Percentiles rank a stretch among this genome's conserved stretches.
Conservation (phyloP, 2,329 filamentous ascomycete genomes). For the Nemania bipapillata region DNA sequence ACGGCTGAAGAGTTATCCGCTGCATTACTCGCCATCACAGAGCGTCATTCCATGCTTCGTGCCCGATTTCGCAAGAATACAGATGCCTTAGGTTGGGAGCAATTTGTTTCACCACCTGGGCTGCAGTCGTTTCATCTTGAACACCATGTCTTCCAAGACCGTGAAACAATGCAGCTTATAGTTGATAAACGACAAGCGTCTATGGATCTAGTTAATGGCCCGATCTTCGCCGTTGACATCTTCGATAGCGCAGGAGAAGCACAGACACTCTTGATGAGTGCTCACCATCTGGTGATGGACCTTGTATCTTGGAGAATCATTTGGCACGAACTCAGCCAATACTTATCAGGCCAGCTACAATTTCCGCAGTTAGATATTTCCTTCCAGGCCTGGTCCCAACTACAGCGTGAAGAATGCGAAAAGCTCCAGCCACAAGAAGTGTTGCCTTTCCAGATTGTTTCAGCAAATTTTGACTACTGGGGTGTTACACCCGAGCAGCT, state of each 20-base stretch:
- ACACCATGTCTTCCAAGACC: neutral
- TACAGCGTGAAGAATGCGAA: too few species aligned
- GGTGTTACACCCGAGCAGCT: neutral
- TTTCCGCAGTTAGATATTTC: too few species aligned
- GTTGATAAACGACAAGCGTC: neutral
- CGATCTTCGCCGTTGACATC: slow-evolving; percentile 9
- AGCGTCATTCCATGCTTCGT: neutral
- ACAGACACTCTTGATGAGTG: neutral
- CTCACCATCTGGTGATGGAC: slow-evolving; percentile 12
- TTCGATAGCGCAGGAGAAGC: slow-evolving; percentile 1
- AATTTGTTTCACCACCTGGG: neutral
- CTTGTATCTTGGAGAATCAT: slow-evolving; percentile 18
- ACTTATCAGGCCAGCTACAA: neutral
- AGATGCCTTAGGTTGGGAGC: neutral
- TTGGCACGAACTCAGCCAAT: slow-evolving; percentile 1
- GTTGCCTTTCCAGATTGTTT: too few species aligned
- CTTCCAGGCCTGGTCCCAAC: too few species aligned
- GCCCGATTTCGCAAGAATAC: slow-evolving; percentile 10
- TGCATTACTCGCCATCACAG: neutral
- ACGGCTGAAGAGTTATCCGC: neutral
- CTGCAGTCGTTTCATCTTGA: neutral
- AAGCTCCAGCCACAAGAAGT: too few species aligned
- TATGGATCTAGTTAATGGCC: neutral
- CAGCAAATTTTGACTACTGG: slow-evolving; percentile 3
- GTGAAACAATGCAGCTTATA: neutral